phyloP scores from a whole-genome alignment of 2,329 filamentous ascomycete species.

The Pseudogymnoascus sp. region DNA sequence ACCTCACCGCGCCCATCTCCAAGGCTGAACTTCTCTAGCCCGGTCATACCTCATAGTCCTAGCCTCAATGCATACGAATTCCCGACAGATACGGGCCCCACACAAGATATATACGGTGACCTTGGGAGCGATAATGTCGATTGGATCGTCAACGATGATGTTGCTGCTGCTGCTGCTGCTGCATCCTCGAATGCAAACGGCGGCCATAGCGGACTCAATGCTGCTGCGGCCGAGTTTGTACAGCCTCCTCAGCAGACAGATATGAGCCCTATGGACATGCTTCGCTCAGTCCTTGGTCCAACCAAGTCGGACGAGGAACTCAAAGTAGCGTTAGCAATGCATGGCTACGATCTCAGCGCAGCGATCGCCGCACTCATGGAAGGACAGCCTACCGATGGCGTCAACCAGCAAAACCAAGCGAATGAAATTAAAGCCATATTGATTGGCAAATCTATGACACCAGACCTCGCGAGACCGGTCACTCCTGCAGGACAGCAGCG shows the following conservation, averaged over 20 bases:
- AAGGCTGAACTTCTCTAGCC: slow-evolving; percentile 79
- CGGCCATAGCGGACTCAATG: slow-evolving; percentile 63
- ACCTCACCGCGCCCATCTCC: slow-evolving; percentile 89
- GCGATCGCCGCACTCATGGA: slow-evolving; percentile 88
- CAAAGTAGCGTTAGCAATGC: slow-evolving; percentile 76
- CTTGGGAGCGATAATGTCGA: slow-evolving; percentile 91
- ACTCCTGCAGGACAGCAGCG: slow-evolving; percentile 72
- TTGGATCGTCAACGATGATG: slow-evolving; percentile 87
- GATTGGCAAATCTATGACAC: slow-evolving; percentile 82
- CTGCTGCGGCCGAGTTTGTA: slow-evolving; percentile 72
- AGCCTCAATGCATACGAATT: slow-evolving; percentile 94
- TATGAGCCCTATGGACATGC: slow-evolving; percentile 97
- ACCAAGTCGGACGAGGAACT: slow-evolving; percentile 89
- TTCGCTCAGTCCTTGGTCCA: slow-evolving; percentile 87
- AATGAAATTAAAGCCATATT: slow-evolving; percentile 57
- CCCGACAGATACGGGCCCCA: slow-evolving; percentile 68
- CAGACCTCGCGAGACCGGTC: slow-evolving; percentile 59
- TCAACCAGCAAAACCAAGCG: slow-evolving; percentile 35
- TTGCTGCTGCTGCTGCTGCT: slow-evolving; percentile 69
- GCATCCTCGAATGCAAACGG: slow-evolving; percentile 53
- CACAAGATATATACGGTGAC: slow-evolving; percentile 81
- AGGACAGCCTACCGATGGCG: slow-evolving; percentile 45
- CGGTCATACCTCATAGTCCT: slow-evolving; percentile 86
- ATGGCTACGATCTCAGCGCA: slow-evolving; percentile 87
- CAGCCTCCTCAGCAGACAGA: slow-evolving; percentile 56